phyloP scores from a whole-genome alignment of 2,329 filamentous ascomycete species.

The Aspergillus caelatus region DNA sequence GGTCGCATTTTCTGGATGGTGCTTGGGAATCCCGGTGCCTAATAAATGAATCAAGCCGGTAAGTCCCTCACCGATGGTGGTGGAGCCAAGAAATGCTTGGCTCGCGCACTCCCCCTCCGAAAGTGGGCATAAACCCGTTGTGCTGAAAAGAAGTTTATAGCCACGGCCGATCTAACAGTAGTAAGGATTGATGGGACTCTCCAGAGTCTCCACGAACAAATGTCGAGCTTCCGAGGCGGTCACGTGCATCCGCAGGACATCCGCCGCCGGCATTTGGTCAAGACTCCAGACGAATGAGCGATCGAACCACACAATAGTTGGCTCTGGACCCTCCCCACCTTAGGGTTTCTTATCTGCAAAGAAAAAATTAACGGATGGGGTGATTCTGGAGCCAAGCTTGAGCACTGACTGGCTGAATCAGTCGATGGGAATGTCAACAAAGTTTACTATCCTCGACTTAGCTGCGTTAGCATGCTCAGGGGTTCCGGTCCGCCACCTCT shows the following conservation, averaged over 20 bases:
- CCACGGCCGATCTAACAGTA: neutral
- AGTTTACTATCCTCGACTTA: constrained; percentile 4
- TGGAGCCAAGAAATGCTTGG: constrained; percentile 4
- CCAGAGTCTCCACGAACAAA: neutral
- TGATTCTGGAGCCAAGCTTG: neutral
- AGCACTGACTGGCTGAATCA: constrained; percentile 5
- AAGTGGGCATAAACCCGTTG: neutral
- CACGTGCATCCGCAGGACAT: neutral
- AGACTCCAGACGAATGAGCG: neutral
- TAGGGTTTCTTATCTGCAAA: constrained; percentile 5
- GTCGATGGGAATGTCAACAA: neutral
- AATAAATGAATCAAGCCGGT: constrained; percentile 1
- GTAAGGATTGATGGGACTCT: neutral
- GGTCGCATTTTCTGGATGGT: neutral
- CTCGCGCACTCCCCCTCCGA: neutral
- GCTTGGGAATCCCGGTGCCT: neutral
- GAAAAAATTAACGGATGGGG: neutral
- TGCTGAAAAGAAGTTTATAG: neutral
- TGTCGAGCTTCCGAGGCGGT: neutral
- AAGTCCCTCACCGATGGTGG: neutral
- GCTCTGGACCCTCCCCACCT: neutral
- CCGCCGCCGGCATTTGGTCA: neutral
- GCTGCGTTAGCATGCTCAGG: constrained; percentile 2
- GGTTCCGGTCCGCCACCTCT: constrained; percentile 1
- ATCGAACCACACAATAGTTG: neutral